Evolutionary conservation across 176 grass and related monocot genomes (phyloP), one percentile per base, ranked within the genome.

Genomic region (Bonia amplexicaulis): DNA sequence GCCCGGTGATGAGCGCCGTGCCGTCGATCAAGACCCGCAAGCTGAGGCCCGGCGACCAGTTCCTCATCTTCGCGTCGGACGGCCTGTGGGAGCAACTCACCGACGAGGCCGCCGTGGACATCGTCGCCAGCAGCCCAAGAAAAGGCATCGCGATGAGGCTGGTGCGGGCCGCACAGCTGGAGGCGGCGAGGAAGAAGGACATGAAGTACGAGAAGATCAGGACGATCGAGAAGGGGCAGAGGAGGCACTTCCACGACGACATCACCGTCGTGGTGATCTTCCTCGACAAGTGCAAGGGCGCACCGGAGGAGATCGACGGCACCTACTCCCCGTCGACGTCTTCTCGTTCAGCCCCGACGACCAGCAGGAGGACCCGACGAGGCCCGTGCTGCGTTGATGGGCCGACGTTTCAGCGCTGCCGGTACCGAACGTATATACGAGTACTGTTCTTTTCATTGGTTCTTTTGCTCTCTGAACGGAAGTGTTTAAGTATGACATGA

Each of bases 31-130:
- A 1, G 17, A 63, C 80, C 0, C 82, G 69, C 20, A 6, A 69
- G 69, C 78, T 93, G 5, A 82, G 81, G 8, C 86, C 61, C 0
- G 75, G 84, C 0, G 92, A 93, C 86, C 69, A 82, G 22, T 93
- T 91, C 82, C 9, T 93, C 39, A 81, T 93, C 76, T 91, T 91
- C 76, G 92, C 92, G 42, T 86, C 92, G 0, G 92, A 93, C 77
- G 92, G 92, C 23, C 86, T 91, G 54, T 93, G 92, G 92, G 92
- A 93, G 79, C 92, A 93, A 76, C 86, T 93, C 63, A 84, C 69
- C 35, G 92, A 93, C 86, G 83, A 86, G 20, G 83, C 67, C 9
- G 92, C 92, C 0, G 92, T 91, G 9, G 62, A 12, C 40, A 73
- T 93, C 29, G 92, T 93, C 47, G 48, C 84, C 19, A 12, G 44